These are phyloP conservation scores for Alopecurus myosuroides DNA, from an alignment of 176 grass and related monocot species.

Conservation along the genomic window DNA sequence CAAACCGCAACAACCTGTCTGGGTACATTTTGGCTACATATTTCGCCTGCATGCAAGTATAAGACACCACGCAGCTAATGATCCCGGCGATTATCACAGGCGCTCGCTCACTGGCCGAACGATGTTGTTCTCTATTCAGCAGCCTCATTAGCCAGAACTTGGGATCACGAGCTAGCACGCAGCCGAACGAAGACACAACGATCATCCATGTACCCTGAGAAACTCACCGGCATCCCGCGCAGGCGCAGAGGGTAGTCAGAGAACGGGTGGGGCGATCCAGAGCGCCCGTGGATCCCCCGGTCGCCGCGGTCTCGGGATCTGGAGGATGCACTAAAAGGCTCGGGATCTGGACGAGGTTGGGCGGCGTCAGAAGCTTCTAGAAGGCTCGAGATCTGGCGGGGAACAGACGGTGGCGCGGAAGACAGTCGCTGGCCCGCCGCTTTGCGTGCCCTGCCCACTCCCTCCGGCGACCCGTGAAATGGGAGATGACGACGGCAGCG, in stretches of 20 bases:
- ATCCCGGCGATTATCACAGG: neutral
- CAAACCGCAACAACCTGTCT: neutral
- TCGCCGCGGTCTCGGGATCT: neutral
- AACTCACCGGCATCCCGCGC: constrained; percentile 24
- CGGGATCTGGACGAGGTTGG: constrained; percentile 17
- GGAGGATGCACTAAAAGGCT: neutral
- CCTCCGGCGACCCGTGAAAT: constrained; percentile 33
- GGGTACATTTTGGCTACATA: neutral
- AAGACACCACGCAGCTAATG: neutral
- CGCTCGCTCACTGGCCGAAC: neutral
- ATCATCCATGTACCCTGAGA: neutral
- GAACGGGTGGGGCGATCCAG: neutral
- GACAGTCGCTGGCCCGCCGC: neutral
- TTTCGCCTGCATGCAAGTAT: neutral
- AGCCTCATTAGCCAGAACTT: neutral
- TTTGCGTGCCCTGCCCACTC: neutral
- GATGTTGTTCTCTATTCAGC: neutral
- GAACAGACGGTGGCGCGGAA: neutral
- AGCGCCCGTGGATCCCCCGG: neutral
- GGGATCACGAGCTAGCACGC: constrained; percentile 8
- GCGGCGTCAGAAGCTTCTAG: neutral
- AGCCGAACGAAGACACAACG: neutral
- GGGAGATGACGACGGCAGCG: neutral
- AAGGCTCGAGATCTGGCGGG: constrained; percentile 18
- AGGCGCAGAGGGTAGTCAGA: neutral